Conservation (phyloP, 2,329 filamentous ascomycete genomes). For the Trichothecium roseum region DNA sequence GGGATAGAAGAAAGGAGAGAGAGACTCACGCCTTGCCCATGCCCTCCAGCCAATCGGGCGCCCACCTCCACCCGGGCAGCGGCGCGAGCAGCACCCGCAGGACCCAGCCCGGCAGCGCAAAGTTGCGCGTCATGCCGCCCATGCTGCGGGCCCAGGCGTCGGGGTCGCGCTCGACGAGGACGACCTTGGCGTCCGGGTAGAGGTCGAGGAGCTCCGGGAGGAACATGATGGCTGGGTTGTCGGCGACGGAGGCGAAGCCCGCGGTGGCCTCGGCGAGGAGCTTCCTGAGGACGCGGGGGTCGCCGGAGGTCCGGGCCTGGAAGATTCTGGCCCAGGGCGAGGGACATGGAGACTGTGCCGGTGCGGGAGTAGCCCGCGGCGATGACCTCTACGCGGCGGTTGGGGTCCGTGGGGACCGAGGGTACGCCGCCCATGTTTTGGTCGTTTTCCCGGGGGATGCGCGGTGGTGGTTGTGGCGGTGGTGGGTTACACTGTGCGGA, state of each 20-base stretch:
- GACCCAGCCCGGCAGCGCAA: no score
- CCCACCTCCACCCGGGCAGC: slow-evolving; percentile 3
- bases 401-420: slow-evolving; percentile 19
- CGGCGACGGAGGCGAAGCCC: slow-evolving; percentile 36
- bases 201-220: slow-evolving; percentile 33
- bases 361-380: slow-evolving; percentile 33
- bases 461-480: no score
- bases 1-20: no score
- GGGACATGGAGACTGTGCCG: slow-evolving; percentile 37
- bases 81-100: slow-evolving; percentile 7
- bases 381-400: slow-evolving; percentile 26
- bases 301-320: slow-evolving; percentile 7
- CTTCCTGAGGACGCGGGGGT: slow-evolving; percentile 14
- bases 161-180: slow-evolving; percentile 26
- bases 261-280: slow-evolving; percentile 23
- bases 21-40: slow-evolving; percentile 2
- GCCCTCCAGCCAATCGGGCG: slow-evolving; percentile 3
- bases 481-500: no score
- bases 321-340: slow-evolving; percentile 25
- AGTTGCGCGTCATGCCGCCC: slow-evolving; percentile 12
- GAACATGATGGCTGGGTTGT: slow-evolving; percentile 29
- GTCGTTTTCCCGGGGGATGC: no score
- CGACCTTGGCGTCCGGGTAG: slow-evolving; percentile 37
- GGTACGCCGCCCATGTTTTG: slow-evolving; percentile 16
- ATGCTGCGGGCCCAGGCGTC: slow-evolving; percentile 10